phyloP scores from a whole-genome alignment of 2,329 filamentous ascomycete species.

The Hypoxylon sp. region DNA sequence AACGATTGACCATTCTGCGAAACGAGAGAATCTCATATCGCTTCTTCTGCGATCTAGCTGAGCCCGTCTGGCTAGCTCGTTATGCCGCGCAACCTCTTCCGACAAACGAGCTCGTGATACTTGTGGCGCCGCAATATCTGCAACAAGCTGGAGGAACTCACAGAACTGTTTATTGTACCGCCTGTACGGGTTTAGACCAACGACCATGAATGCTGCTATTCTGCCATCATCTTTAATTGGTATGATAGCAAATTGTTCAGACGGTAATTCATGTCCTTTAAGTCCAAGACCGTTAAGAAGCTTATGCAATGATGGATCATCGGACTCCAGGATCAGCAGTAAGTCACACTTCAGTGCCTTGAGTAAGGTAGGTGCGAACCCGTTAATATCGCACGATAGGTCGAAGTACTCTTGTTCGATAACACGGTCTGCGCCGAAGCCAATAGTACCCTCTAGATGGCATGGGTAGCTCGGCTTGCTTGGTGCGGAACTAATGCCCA shows the following conservation, averaged over 20 bases:
- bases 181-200: conserved; percentile 49
- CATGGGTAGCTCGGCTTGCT: conserved; percentile 41
- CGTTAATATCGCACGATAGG: conserved; percentile 38
- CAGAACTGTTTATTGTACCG: conserved; percentile 43
- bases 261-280: conserved; percentile 40
- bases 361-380: conserved; percentile 48
- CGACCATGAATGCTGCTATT: conserved; percentile 46
- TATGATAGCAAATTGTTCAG: conserved; percentile 45
- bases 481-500: conserved; percentile 35
- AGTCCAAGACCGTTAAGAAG: conserved; percentile 41
- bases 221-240: conserved; percentile 43
- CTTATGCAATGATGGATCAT: conserved; percentile 33
- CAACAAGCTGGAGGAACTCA: conserved; percentile 46
- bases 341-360: conserved; percentile 37
- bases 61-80: conserved; percentile 47
- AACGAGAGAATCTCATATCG: conserved; percentile 48
- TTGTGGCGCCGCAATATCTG: conserved; percentile 46
- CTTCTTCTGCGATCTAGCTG: conserved; percentile 46
- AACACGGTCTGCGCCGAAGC: conserved; percentile 34
- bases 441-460: conserved; percentile 45
- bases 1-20: conserved; percentile 50
- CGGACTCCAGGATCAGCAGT: conserved; percentile 41
- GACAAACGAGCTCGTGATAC: conserved; percentile 44
- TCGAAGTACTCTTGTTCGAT: conserved; percentile 43
- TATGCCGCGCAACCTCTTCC: conserved; percentile 47